These are phyloP conservation scores for Suillus subaureus DNA, from an alignment of 768 basidiomycete genomes.

Conservation along the genomic window DNA sequence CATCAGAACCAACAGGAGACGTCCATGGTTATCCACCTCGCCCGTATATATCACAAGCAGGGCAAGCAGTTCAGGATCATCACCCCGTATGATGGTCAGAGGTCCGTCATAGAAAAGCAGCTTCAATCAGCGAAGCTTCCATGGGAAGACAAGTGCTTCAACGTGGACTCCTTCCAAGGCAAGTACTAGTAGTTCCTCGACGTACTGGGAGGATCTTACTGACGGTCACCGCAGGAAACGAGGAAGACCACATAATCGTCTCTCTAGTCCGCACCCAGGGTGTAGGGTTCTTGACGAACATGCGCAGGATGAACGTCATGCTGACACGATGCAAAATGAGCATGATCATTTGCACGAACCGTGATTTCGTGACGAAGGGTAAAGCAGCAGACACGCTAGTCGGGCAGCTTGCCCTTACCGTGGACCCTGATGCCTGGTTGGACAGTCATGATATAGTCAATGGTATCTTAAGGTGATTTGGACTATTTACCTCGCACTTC, in stretches of 20 bases:
- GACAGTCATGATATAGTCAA: constrained; percentile 13
- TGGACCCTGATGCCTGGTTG: constrained; percentile 20
- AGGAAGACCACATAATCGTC: constrained; percentile 72
- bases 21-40: constrained; percentile 54
- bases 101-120: constrained; percentile 53
- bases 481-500: background rate
- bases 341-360: constrained; percentile 72
- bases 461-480: background rate
- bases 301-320: constrained; percentile 82
- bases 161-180: constrained; percentile 85
- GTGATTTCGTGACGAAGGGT: constrained; percentile 23
- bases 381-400: constrained; percentile 24
- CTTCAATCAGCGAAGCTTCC: constrained; percentile 50
- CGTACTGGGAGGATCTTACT: constrained; percentile 10
- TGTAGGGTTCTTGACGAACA: constrained; percentile 66
- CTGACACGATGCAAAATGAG: constrained; percentile 71
- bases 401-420: constrained; percentile 23
- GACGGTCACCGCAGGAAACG: constrained; percentile 60
- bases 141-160: constrained; percentile 71
- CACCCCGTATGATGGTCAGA: constrained; percentile 79
- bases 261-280: constrained; percentile 64
- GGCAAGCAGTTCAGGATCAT: constrained; percentile 62
- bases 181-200: constrained; percentile 15
- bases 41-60: constrained; percentile 48
- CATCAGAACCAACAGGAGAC: constrained; percentile 64